Evolutionary conservation across 2,329 filamentous ascomycete genomes (phyloP).

Genomic region (Myotisia sp.): DNA sequence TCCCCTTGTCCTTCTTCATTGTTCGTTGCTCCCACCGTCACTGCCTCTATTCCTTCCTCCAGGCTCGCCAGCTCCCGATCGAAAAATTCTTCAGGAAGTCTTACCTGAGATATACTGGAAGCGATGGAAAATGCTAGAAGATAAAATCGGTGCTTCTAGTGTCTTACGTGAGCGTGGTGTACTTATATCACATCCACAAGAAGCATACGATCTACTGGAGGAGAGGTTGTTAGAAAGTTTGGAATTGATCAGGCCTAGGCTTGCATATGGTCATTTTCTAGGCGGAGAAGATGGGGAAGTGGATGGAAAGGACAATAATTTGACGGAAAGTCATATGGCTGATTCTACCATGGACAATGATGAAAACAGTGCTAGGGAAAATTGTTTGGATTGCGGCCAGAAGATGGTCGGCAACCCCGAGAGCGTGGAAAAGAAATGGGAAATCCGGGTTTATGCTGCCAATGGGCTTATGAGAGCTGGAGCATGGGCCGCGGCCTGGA

Average conservation of each 20-base stretch:
- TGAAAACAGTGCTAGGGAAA: slow-evolving; percentile 25
- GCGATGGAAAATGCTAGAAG: slow-evolving; percentile 39
- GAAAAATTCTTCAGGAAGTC: slow-evolving; percentile 35
- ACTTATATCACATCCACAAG: slow-evolving; percentile 48
- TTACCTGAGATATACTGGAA: slow-evolving; percentile 34
- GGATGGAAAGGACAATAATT: slow-evolving; percentile 8
- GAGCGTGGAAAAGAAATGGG: slow-evolving; percentile 40
- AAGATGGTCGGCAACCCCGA: slow-evolving; percentile 30
- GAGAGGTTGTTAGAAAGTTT: slow-evolving; percentile 47
- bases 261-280: slow-evolving; percentile 47
- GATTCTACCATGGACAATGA: slow-evolving; percentile 23
- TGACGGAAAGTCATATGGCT: slow-evolving; percentile 12
- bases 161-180: slow-evolving; percentile 45
- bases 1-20: slow-evolving; percentile 47
- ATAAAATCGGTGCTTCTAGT: slow-evolving; percentile 38
- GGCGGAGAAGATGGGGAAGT: slow-evolving; percentile 19
- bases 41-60: slow-evolving; percentile 31
- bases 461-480: slow-evolving; percentile 87
- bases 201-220: slow-evolving; percentile 49
- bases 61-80: slow-evolving; percentile 19
- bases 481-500: slow-evolving; percentile 88
- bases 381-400: slow-evolving; percentile 39
- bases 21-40: slow-evolving; percentile 42
- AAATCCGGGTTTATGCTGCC: slow-evolving; percentile 77
- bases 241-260: slow-evolving; percentile 40